These are phyloP conservation scores for Scenedesmus sp. DNA, from an alignment of 163 green algal species.

Conservation along the genomic window DNA sequence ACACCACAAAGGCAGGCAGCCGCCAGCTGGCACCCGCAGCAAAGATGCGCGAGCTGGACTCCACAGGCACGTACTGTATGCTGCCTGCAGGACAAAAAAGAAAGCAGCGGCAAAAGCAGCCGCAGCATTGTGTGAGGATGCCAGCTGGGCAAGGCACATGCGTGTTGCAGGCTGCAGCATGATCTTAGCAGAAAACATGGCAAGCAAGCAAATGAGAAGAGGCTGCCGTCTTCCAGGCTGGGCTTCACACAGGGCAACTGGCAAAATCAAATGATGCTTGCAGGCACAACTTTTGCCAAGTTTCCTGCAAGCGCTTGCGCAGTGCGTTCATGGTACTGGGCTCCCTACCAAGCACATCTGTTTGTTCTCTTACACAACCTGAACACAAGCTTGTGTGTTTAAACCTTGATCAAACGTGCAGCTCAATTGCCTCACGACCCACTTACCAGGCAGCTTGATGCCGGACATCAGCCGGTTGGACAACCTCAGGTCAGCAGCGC, in stretches of 20 bases:
- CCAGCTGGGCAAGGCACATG: no score
- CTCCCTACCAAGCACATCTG: background rate
- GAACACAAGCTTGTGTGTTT: no score
- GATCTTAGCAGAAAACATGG: no score
- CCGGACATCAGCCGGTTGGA: background rate
- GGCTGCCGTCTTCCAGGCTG: no score
- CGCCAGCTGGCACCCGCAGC: background rate
- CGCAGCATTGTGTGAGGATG: no score
- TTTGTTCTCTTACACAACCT: no score
- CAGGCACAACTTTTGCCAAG: background rate
- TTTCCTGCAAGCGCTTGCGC: background rate
- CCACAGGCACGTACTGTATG: background rate
- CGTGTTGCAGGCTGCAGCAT: no score
- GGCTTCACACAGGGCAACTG: no score
- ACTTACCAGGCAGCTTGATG: background rate
- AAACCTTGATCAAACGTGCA: no score
- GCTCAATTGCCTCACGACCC: no score
- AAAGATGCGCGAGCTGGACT: background rate
- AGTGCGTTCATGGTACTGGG: no score
- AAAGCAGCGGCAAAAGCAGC: background rate
- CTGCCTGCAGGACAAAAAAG: background rate
- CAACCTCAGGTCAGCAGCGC: background rate
- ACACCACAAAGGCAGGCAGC: background rate
- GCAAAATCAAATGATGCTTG: background rate
- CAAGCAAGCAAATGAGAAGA: no score